Base-by-base conservation (phyloP, 106 monocot species). In the Allium cepa region DNA sequence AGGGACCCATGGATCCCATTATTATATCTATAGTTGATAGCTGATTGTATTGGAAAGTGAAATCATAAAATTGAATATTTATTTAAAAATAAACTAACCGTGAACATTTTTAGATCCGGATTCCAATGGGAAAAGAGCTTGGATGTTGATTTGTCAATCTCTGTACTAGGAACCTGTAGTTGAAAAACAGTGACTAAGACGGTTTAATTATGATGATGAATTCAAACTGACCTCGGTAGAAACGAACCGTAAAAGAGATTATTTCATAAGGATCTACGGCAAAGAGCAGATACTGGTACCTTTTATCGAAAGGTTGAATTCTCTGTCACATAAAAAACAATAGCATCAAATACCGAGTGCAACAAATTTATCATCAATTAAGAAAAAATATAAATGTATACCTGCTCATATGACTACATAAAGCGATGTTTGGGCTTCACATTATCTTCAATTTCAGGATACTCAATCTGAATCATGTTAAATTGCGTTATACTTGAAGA, bases 111-210 rank as follows among this genome's bases (percentile, higher is more conserved):
- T 48, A 87, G 70, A 69, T 99, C 99, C 9, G 90, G 90, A 85
- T 99, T 90, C 99, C 99, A 99, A 74, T 99, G 90, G 15, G 90
- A 85, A 59, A 99, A 99, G 81, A 99, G 93, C 63, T 99, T 99
- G 10, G 84, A 72, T 9, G 99, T 83, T 8, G 88, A 82, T 69
- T 93, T 99, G 73, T 99, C 99, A 26, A 99, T 85, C 70, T 99
- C 93, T 17, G 93, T 87, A 69, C 99, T 99, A 49, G 99, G 90
- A 62, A 99, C 87, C 99, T 97, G 82, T 10, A 58, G 80, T 56
- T 57, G 27, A 49, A 63, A 26, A 47, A 63, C 15, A 79, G 4
- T 51, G 66, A 66, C 28, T 50, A 49, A 8, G 36, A 13, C 7
- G 45, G 26, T 7, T 62, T 11, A 59, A 7, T 2, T 0, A 47